A percentile compares a stretch with the other conserved stretches of the same genome.
Conservation (phyloP, 2,329 filamentous ascomycete species). For the Fusarium camptoceras region DNA sequence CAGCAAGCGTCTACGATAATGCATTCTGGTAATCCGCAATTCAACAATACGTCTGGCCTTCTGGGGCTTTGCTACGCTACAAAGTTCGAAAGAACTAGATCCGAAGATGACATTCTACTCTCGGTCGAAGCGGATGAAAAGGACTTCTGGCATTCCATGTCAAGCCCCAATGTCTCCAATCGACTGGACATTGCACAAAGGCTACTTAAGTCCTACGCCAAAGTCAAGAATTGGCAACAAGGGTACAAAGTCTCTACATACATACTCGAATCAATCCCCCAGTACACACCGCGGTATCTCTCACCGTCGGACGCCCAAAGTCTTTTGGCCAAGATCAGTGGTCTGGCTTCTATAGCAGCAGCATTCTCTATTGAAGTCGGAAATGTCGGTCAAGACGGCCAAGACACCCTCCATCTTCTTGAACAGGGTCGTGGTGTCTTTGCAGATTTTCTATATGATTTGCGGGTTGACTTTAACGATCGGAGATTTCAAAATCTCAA, state of each 20-base stretch:
- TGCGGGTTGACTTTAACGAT: not conserved
- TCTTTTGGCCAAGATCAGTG: not conserved
- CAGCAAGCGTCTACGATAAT: fast-evolving
- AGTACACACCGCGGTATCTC: not conserved
- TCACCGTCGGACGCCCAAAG: not conserved
- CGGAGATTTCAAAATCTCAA: not conserved
- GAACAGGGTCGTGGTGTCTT: not conserved
- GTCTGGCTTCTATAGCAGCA: not conserved
- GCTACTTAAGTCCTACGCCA: not conserved
- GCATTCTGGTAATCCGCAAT: fast-evolving
- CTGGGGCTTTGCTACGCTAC: not conserved
- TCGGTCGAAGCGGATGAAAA: not conserved
- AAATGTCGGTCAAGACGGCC: fast-evolving
- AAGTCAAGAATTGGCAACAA: not conserved
- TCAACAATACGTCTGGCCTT: not conserved
- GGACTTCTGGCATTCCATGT: not conserved
- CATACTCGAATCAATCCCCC: not conserved
- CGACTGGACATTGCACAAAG: not conserved
- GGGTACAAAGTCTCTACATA: not conserved
- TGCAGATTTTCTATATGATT: not conserved
- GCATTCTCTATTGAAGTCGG: fast-evolving
- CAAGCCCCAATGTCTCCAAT: not conserved
- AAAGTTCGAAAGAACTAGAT: not conserved
- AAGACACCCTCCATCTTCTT: not conserved
- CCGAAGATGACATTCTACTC: not conserved